Evolutionary conservation across 805 yeast species (phyloP), one percentile per base, ranked within the genome.

Genomic region (Ogataea nonfermentans): DNA sequence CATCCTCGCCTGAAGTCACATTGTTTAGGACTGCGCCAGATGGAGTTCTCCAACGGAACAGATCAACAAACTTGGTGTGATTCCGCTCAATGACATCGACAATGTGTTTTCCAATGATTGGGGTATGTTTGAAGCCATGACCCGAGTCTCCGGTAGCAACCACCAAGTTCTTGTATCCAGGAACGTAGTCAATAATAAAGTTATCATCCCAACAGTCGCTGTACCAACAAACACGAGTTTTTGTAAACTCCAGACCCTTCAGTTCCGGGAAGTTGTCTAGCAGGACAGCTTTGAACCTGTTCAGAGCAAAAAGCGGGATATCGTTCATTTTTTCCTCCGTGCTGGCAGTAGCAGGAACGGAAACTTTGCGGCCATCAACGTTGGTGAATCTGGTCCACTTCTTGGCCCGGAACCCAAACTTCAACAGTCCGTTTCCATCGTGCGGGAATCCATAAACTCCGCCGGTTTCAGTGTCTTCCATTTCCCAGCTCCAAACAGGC

Each of bases 361-460:
- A 35, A 17, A 33, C 13, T 4, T 3, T 5, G 9, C 31, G 30
- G 9, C 25, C 25, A 24, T 33, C 12, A 11, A 24, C 8, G 12
- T 25, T 5, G 15, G 30, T 12, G 29, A 25, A 26, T 4, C 19
- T 16, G 31, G 33, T n/a, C 32, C 39, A 29, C 22, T 28, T 27
- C 16, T 17, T 27, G 6, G 32, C 32, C 14, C 32, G 12, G 14
- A 27, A 28, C 15, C 32, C 32, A 13, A 35, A 35, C 19, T 35
- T 35, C 10, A 27, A 13, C 17, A 28, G 24, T 2, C 32, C 38
- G 12, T 6, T 28, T 9, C 38, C 32, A 19, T 28, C 20, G 13
- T 32, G 38, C 10, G 38, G 38, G 14, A 35, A 35, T n/a, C 38
- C 38, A 22, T 28, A 35, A 14, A 35, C 27, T 6, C 32, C 38